Percentiles rank a stretch among this genome's conserved stretches.
phyloP scores from a whole-genome alignment of 495 filamentous ascomycete genomes.

The Xylaria intraflava region DNA sequence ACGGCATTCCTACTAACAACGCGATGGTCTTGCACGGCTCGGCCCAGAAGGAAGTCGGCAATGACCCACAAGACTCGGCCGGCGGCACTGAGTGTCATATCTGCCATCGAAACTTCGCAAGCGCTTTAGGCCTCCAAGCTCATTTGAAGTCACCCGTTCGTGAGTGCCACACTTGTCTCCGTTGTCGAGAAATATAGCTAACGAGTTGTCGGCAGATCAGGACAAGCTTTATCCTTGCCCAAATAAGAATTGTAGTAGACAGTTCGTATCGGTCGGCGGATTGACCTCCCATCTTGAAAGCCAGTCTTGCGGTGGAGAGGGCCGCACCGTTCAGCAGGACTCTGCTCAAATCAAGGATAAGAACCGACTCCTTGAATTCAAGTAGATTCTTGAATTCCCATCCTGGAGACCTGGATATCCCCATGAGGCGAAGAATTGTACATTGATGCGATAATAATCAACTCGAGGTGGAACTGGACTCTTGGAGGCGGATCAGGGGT shows the following conservation, averaged over 20 bases:
- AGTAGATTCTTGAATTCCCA: too few species aligned
- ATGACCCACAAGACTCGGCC: slow-evolving; percentile 19
- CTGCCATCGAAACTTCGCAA: slow-evolving; percentile 21
- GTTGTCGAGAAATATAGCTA: background rate
- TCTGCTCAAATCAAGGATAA: too few species aligned
- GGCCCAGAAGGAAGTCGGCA: slow-evolving; percentile 15
- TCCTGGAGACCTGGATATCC: too few species aligned
- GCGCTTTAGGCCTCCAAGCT: slow-evolving; percentile 15
- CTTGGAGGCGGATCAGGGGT: too few species aligned
- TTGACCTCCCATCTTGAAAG: slow-evolving; percentile 51
- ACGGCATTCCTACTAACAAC: slow-evolving; percentile 29
- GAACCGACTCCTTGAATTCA: too few species aligned
- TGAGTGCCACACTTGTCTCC: slow-evolving; percentile 12
- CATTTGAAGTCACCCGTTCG: slow-evolving; percentile 32
- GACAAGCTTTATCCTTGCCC: slow-evolving; percentile 50
- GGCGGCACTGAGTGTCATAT: slow-evolving; percentile 26
- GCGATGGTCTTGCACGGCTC: slow-evolving; percentile 23
- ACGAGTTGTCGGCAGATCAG: slow-evolving; percentile 24
- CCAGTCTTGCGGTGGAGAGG: slow-evolving; percentile 44
- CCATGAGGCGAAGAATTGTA: too few species aligned
- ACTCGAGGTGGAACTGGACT: too few species aligned
- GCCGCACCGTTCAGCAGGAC: too few species aligned
- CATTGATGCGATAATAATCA: too few species aligned
- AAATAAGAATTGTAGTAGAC: slow-evolving; percentile 33
- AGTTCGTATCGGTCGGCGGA: slow-evolving; percentile 42